These are phyloP conservation scores for Entophlyctis helioformis DNA, from an alignment of 192 early-diverging fungal genomes.

Conservation along the genomic window DNA sequence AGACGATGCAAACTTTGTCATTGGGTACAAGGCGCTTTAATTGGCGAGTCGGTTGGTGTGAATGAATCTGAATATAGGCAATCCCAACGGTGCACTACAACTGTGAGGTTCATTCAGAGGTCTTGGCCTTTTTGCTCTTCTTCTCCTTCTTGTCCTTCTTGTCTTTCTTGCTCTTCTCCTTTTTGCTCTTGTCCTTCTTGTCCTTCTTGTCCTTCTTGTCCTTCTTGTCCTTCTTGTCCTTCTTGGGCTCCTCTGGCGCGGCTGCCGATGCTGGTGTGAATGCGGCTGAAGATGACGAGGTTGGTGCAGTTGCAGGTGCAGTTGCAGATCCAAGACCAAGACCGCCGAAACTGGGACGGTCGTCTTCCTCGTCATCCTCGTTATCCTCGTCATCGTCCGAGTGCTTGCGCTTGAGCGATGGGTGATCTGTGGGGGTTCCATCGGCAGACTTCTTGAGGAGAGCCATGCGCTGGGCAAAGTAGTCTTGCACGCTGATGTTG, in stretches of 20 bases:
- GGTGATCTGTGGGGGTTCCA: not conserved
- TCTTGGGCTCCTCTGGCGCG: constrained; percentile 5
- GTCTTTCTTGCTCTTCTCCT: constrained; percentile 3
- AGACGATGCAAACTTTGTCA: no score
- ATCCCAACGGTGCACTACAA: no score
- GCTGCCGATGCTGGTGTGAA: not conserved
- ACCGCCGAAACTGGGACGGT: constrained; percentile 5
- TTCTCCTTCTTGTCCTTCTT: constrained; percentile 21
- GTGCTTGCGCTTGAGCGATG: no score
- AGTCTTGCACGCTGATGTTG: constrained; percentile 16
- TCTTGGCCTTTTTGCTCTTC: constrained; percentile 11
- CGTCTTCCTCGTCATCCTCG: constrained; percentile 16
- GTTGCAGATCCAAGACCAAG: constrained; percentile 14
- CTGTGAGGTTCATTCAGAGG: no score
- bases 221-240: constrained; percentile 13
- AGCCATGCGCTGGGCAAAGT: constrained; percentile 29
- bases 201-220: constrained; percentile 18
- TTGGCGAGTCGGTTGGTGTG: no score
- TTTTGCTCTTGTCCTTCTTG: constrained; percentile 15
- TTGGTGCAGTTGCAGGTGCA: not conserved
- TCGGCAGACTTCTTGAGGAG: constrained; percentile 1
- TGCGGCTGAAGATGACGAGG: not conserved
- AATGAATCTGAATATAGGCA: no score
- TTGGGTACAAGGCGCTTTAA: no score
- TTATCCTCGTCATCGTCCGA: not conserved